phyloP scores from a whole-genome alignment of 192 early-diverging fungal species.

The Linderina pennispora region DNA sequence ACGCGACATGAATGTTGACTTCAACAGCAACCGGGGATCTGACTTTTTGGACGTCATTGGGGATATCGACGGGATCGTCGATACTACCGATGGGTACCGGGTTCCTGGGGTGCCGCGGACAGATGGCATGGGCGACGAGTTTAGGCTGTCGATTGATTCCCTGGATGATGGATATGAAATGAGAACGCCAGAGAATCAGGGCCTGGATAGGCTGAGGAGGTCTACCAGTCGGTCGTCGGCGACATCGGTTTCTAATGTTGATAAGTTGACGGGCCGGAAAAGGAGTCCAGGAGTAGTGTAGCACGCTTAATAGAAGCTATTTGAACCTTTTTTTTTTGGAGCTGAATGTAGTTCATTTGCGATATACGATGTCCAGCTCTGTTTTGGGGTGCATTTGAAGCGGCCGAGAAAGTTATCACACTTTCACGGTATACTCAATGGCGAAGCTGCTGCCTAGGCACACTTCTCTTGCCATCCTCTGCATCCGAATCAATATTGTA shows the following conservation, averaged over 20 bases:
- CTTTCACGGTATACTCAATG: too few species aligned
- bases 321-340: too few species aligned
- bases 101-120: slow-evolving; percentile 4
- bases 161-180: slow-evolving; percentile 7
- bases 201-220: too few species aligned
- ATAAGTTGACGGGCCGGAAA: slow-evolving; percentile 20
- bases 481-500: too few species aligned
- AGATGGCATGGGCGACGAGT: slow-evolving; percentile 8
- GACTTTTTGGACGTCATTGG: slow-evolving; percentile 35
- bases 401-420: too few species aligned
- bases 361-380: too few species aligned
- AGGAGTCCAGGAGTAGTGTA: slow-evolving; percentile 2
- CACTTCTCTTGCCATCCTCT: too few species aligned
- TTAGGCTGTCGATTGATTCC: slow-evolving; percentile 43
- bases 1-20: slow-evolving; percentile 17
- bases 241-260: slow-evolving; percentile 20
- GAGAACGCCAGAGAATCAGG: too few species aligned
- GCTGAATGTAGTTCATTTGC: too few species aligned
- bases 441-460: too few species aligned
- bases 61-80: slow-evolving; percentile 28
- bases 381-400: too few species aligned
- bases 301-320: background rate
- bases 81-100: slow-evolving; percentile 19
- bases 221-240: slow-evolving; percentile 38
- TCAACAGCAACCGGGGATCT: slow-evolving; percentile 17